Evolutionary conservation across 2,329 filamentous ascomycete genomes (phyloP), one percentile per base, ranked within the genome.

Genomic region (Cladophialophora immunda): DNA sequence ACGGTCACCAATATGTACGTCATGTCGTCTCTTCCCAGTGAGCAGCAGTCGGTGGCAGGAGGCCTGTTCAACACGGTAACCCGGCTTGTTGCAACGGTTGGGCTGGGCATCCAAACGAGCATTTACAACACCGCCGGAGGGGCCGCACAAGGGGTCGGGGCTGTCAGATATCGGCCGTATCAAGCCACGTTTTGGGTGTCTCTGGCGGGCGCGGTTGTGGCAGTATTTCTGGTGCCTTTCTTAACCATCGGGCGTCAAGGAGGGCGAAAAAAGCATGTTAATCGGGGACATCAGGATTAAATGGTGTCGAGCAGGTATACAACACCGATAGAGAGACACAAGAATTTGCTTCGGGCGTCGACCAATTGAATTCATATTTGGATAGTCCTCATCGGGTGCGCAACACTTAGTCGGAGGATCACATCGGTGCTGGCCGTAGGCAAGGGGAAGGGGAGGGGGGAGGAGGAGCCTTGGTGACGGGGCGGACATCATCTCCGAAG

Each of bases 1-100:
- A 90, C 90, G 67, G 89, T 91, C 25, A 85, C 86, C 3, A 91
- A 92, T 83, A 89, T 91, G 84, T 91, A 91, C 70, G 88, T 91
- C 62, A 86, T 90, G 82, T 88, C 86, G 3, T 86, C 86, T 0
- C 83, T 91, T 60, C 87, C 88, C 0, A 76, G 80, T 1, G 80
- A 85, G n/a, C 86, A 90, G 70, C 88, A 92, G 71, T 87, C 86
- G 0, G 83, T 91, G 15, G 89, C 88, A 0, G 88, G 89, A 5
- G 88, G 88, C 0, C 86, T 92, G 47, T 88, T 91, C 73, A 89
- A 91, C 75, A 90, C 89, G 2, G 81, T 89, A 25, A 86, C 86
- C 50, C 84, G 88, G 64, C 79, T 91, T 3, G 85, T 84, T 57
- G 82, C 83, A 58, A 88, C 88, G 0, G 78, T 89, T 1, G 86